phyloP scores from a whole-genome alignment of 768 basidiomycete species.

The Rhodocollybia butyracea region DNA sequence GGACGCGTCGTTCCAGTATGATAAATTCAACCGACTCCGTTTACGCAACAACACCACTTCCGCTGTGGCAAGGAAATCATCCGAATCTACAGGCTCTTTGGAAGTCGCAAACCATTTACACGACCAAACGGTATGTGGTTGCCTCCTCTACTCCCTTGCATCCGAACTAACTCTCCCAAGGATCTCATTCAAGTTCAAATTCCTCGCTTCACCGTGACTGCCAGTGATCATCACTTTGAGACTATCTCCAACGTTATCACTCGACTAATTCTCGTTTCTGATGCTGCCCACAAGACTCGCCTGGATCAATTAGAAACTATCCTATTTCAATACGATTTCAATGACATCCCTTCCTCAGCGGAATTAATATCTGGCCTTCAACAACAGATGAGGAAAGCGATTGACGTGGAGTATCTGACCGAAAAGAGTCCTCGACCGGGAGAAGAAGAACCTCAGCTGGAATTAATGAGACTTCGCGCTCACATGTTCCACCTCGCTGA shows the following conservation, averaged over 20 bases:
- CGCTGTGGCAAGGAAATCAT: conserved; percentile 32
- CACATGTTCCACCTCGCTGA: conserved; percentile 61
- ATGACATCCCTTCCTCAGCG: conserved; percentile 59
- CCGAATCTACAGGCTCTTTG: conserved; percentile 32
- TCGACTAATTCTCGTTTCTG: conserved; percentile 85
- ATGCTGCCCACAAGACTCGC: conserved; percentile 77
- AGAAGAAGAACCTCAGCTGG: conserved; percentile 45
- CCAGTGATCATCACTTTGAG: conserved; percentile 77
- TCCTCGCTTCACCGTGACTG: conserved; percentile 84
- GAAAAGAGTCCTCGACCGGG: conserved; percentile 35
- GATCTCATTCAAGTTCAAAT: conserved; percentile 81
- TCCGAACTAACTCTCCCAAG: conserved; percentile 31
- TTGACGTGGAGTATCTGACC: conserved; percentile 47
- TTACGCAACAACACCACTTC: conserved; percentile 70
- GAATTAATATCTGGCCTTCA: conserved; percentile 72
- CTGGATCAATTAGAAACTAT: conserved; percentile 78
- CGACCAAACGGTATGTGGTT: conserved; percentile 54
- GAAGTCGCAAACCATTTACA: conserved; percentile 47
- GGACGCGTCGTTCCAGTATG: conserved; percentile 80
- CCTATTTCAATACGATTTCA: conserved; percentile 86
- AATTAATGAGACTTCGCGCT: conserved; percentile 65
- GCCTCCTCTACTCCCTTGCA: neutral
- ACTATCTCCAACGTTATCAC: conserved; percentile 86
- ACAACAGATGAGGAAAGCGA: conserved; percentile 59
- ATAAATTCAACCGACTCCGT: conserved; percentile 92